A percentile compares a stretch with the other conserved stretches of the same genome.
Conservation (phyloP, 306 rosid genomes). For the Prinsepia uniflora region DNA sequence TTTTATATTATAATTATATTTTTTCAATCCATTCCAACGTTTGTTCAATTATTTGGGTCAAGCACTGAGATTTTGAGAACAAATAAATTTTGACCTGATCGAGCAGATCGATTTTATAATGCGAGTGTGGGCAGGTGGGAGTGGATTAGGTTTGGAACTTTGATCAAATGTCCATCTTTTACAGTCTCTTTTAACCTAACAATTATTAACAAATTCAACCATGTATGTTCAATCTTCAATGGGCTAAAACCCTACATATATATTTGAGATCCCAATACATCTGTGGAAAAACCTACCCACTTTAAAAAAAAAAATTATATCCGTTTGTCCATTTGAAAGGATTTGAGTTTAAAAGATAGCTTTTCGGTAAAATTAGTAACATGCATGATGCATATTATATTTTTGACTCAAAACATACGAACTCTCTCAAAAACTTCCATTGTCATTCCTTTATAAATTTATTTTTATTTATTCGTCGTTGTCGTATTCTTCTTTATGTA, state of each 20-base stretch:
- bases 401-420: too few species aligned
- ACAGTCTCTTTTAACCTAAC: conserved; percentile 10
- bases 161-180: background rate
- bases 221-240: background rate
- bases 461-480: too few species aligned
- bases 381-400: too few species aligned
- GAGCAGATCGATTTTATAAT: background rate
- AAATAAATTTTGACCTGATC: background rate
- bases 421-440: too few species aligned
- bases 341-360: background rate
- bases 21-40: background rate
- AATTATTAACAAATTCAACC: conserved; percentile 14
- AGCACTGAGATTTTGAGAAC: conserved; percentile 11
- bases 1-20: background rate
- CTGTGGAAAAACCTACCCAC: background rate
- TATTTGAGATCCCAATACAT: conserved; percentile 6
- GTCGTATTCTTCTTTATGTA: too few species aligned
- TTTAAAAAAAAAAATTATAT: too few species aligned
- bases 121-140: conserved; percentile 20
- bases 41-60: background rate
- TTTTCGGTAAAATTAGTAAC: too few species aligned
- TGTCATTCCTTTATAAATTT: too few species aligned
- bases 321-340: background rate
- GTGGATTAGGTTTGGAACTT: conserved; percentile 15
- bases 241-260: background rate